phyloP scores from a whole-genome alignment of 805 yeast species.

The Vanderwaltozyma yarrowii region DNA sequence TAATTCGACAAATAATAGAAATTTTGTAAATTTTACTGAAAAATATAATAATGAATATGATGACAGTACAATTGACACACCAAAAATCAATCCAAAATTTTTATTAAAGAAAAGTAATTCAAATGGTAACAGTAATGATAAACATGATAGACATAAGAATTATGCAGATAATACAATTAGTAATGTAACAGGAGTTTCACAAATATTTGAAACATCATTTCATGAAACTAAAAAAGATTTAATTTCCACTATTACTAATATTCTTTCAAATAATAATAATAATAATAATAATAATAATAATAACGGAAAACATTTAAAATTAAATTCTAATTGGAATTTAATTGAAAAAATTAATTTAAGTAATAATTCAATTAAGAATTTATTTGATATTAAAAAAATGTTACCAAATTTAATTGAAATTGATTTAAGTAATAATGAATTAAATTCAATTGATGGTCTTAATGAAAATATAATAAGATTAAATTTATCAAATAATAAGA shows the following conservation, averaged over 20 bases:
- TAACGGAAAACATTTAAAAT: too few species aligned
- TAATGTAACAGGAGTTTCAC: constrained; percentile 11
- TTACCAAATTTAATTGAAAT: constrained; percentile 16
- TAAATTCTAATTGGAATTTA: constrained; percentile 7
- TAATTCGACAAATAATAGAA: too few species aligned
- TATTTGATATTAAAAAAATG: constrained; percentile 15
- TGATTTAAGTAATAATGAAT: constrained; percentile 13
- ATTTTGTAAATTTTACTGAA: too few species aligned
- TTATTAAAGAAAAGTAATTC: constrained; percentile 1
- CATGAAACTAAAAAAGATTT: constrained; percentile 16
- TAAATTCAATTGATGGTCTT: constrained; percentile 13
- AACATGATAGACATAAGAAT: background rate
- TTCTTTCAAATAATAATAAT: constrained; percentile 1
- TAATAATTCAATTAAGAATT: constrained; percentile 6
- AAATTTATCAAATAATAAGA: constrained; percentile 10
- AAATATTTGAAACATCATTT: constrained; percentile 15
- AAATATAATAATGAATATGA: constrained; percentile 9
- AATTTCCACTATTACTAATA: constrained; percentile 17
- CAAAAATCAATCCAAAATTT: constrained; percentile 14
- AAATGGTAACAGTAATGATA: background rate
- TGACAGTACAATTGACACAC: constrained; percentile 22
- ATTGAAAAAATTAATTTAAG: constrained; percentile 8
- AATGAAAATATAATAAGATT: constrained; percentile 11
- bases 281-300: too few species aligned
- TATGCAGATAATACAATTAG: constrained; percentile 2